Evolutionary conservation across 305 asterid species (phyloP).

Genomic region (Striga hermonthica): DNA sequence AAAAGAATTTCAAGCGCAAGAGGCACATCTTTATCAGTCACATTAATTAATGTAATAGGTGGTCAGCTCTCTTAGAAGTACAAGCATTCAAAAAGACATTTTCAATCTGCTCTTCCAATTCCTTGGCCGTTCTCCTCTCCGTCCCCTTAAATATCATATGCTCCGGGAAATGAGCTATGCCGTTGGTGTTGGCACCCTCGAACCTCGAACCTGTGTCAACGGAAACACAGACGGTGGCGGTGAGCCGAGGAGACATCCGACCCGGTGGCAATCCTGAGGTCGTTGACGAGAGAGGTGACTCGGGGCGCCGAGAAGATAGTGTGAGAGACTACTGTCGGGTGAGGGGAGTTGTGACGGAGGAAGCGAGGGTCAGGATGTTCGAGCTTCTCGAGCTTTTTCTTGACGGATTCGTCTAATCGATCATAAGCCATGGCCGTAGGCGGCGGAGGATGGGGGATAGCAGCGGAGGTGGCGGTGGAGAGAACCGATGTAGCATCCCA

Average conservation of each 20-base stretch:
- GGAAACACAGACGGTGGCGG: slow-evolving; percentile 82
- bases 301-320: slow-evolving; percentile 63
- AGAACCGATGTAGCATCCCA: no score
- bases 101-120: slow-evolving; percentile 86
- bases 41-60: slow-evolving; percentile 72
- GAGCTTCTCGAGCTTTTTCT: slow-evolving; percentile 49
- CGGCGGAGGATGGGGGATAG: slow-evolving; percentile 53
- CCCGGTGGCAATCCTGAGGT: slow-evolving; percentile 82
- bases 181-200: slow-evolving; percentile 66
- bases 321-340: slow-evolving; percentile 54
- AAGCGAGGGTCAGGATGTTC: slow-evolving; percentile 64
- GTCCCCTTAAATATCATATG: slow-evolving; percentile 93
- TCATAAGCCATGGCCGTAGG: slow-evolving; percentile 76
- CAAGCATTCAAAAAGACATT: slow-evolving; percentile 85
- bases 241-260: slow-evolving; percentile 51
- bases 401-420: slow-evolving; percentile 59
- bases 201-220: slow-evolving; percentile 87
- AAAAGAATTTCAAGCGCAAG: slow-evolving; percentile 57
- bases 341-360: slow-evolving; percentile 60
- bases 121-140: slow-evolving; percentile 51
- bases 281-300: slow-evolving; percentile 72
- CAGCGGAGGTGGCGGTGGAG: slow-evolving; percentile 39
- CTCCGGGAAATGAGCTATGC: slow-evolving; percentile 82
- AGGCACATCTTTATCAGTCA: slow-evolving; percentile 52
- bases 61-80: slow-evolving; percentile 82